Conservation (phyloP, 2,329 filamentous ascomycete species). For the Pseudogymnoascus sp. region DNA sequence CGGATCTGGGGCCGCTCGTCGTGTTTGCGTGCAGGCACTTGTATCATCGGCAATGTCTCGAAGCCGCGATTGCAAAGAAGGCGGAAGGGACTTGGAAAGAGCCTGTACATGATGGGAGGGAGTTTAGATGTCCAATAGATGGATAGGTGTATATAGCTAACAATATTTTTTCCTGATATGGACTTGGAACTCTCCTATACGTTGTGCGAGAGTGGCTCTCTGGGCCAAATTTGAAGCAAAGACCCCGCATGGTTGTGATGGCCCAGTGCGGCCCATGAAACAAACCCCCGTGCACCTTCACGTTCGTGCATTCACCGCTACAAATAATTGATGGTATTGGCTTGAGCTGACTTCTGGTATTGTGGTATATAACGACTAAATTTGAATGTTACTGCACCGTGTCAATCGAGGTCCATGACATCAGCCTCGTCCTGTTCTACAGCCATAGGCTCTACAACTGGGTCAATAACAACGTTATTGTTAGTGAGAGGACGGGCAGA, state of each 20-base stretch:
- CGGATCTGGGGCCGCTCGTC: conserved; percentile 56
- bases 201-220: neutral
- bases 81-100: conserved; percentile 43
- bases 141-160: conserved; percentile 25
- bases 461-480: neutral
- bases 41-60: conserved; percentile 62
- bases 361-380: neutral
- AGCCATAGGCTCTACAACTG: neutral
- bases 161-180: neutral
- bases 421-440: neutral
- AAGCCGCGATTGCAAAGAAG: conserved; percentile 52
- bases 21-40: conserved; percentile 65
- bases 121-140: conserved; percentile 32
- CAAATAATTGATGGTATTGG: neutral
- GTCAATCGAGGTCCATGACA: conserved; percentile 8
- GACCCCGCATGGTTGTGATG: neutral
- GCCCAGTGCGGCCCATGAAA: no score
- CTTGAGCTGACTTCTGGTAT: neutral
- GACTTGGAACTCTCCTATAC: neutral
- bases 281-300: neutral
- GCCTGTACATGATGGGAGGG: conserved; percentile 44
- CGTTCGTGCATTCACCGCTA: neutral
- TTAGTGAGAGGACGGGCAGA: neutral
- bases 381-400: neutral
- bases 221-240: neutral